A percentile compares a stretch with the other conserved stretches of the same genome.
These are phyloP conservation scores for Calonectria crousiana DNA, from an alignment of 2,329 filamentous ascomycete species.

Conservation along the genomic window DNA sequence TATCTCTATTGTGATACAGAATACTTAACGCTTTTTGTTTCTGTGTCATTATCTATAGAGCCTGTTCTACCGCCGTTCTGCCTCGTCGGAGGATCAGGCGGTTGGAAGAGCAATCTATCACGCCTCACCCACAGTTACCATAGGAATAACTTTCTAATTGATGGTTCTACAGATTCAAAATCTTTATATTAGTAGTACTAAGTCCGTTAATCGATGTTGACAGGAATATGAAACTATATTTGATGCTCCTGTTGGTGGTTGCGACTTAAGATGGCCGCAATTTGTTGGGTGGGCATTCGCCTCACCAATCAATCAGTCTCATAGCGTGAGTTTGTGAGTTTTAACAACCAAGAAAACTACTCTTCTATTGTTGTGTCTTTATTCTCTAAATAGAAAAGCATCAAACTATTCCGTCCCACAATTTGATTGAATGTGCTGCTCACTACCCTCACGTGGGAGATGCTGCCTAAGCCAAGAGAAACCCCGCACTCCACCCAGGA, in stretches of 20 bases:
- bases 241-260: not conserved
- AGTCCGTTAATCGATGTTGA: not conserved
- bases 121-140: constrained; percentile 43
- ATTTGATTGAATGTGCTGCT: not conserved
- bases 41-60: constrained; percentile 35
- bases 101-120: constrained; percentile 40
- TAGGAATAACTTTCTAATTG: constrained; percentile 39
- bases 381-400: not conserved
- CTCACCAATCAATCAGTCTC: not conserved
- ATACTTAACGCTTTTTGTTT: constrained; percentile 34
- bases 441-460: not conserved
- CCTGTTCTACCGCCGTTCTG: constrained; percentile 39
- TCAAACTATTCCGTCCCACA: not conserved
- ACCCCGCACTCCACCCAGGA: not conserved
- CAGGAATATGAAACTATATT: not conserved
- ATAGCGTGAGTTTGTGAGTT: not conserved
- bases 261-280: not conserved
- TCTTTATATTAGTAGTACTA: too few species aligned
- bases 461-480: not conserved
- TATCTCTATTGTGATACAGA: constrained; percentile 28
- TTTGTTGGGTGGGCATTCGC: not conserved
- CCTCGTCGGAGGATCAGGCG: constrained; percentile 27
- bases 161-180: too few species aligned
- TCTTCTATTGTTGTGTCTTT: not conserved
- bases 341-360: not conserved